A percentile compares a stretch with the other conserved stretches of the same genome.
These are phyloP conservation scores for Talaromyces islandicus DNA, from an alignment of 2,329 filamentous ascomycete species.

Conservation along the genomic window DNA sequence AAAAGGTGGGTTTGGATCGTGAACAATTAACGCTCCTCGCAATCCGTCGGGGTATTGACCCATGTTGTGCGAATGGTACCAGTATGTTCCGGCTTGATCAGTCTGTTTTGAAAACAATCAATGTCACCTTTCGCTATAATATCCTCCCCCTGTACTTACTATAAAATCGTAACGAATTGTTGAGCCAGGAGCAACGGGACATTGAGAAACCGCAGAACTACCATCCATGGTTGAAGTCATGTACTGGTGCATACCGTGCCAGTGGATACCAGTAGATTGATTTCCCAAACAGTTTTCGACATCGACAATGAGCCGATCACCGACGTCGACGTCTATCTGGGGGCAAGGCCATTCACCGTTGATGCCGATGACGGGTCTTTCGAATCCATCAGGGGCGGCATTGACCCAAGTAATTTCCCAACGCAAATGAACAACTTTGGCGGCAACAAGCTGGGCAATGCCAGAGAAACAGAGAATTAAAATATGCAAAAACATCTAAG, in stretches of 20 bases:
- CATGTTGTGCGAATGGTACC: conserved; percentile 67
- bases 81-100: conserved; percentile 67
- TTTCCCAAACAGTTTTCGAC: conserved; percentile 35
- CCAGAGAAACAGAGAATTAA: conserved; percentile 3
- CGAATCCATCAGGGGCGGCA: conserved; percentile 64
- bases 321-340: conserved; percentile 36
- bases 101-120: conserved; percentile 27
- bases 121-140: no score
- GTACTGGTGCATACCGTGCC: conserved; percentile 66
- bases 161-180: conserved; percentile 64
- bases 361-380: conserved; percentile 65
- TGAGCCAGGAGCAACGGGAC: conserved; percentile 58
- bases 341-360: conserved; percentile 73
- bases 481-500: conserved; percentile 2
- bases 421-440: conserved; percentile 43
- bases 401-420: conserved; percentile 67
- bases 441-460: conserved; percentile 7
- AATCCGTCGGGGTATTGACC: conserved; percentile 68
- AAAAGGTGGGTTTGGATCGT: conserved; percentile 58
- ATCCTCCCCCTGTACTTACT: conserved; percentile 20
- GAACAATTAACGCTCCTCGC: conserved; percentile 58
- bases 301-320: conserved; percentile 34
- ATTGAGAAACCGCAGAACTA: conserved; percentile 60
- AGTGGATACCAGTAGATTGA: conserved; percentile 42
- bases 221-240: conserved; percentile 68